Conservation (phyloP, 192 early-diverging fungal genomes). For the Obelidium mucronatum region DNA sequence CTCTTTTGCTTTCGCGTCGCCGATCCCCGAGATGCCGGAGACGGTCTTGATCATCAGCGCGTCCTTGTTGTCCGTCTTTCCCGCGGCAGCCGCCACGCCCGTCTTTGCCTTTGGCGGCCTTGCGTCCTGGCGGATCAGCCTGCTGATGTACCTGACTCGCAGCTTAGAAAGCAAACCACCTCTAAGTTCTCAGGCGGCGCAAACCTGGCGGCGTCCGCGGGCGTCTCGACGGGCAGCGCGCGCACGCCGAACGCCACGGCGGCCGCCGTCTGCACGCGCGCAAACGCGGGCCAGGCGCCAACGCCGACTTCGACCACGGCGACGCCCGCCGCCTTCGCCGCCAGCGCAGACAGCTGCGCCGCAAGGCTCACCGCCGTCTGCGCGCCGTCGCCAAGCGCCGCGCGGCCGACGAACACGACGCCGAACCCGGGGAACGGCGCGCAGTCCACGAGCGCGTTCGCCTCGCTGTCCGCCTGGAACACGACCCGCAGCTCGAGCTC, state of each 20-base stretch:
- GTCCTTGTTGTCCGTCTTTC: constrained; percentile 20
- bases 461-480: background rate
- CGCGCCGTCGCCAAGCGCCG: background rate
- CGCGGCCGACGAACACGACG: background rate
- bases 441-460: constrained; percentile 1
- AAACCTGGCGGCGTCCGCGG: constrained; percentile 15
- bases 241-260: constrained; percentile 6
- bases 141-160: background rate
- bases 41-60: constrained; percentile 14
- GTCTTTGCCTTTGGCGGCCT: background rate
- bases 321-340: background rate
- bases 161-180: background rate
- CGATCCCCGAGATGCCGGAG: constrained; percentile 17
- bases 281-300: background rate
- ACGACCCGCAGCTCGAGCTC: constrained; percentile 2
- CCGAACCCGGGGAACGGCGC: constrained; percentile 6
- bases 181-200: background rate
- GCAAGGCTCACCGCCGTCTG: background rate
- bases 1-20: constrained; percentile 12
- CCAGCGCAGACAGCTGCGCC: background rate
- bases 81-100: background rate
- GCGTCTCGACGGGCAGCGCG: constrained; percentile 11
- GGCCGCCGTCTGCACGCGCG: background rate
- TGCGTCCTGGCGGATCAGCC: constrained; percentile 11
- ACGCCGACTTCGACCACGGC: background rate